Percentiles rank a stretch among this genome's conserved stretches.
Evolutionary conservation across 805 yeast genomes (phyloP).

Genomic region (Nakazawaea ambrosiae): DNA sequence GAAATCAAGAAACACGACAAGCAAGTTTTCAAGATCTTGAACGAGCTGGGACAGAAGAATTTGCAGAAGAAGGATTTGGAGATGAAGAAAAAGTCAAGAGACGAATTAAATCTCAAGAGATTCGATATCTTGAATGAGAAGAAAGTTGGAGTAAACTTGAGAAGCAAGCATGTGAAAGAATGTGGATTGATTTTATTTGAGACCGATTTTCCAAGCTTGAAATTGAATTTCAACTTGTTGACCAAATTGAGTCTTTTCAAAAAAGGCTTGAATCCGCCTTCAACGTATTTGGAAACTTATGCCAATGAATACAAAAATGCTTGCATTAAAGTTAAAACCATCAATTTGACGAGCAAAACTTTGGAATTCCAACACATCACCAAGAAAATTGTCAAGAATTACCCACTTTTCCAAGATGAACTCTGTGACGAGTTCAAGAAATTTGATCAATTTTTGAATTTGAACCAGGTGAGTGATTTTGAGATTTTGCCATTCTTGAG

Average conservation of each 20-base stretch:
- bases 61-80: slow-evolving; percentile 23
- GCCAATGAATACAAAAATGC: slow-evolving; percentile 2
- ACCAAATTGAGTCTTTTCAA: not conserved
- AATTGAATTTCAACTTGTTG: slow-evolving; percentile 14
- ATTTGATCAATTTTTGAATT: slow-evolving; percentile 1
- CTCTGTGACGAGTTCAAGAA: not conserved
- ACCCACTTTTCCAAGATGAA: slow-evolving; percentile 8
- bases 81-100: slow-evolving; percentile 25
- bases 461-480: slow-evolving; percentile 5
- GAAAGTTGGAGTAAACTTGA: slow-evolving; percentile 16
- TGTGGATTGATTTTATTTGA: slow-evolving; percentile 27
- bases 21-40: slow-evolving; percentile 37
- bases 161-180: slow-evolving; percentile 21
- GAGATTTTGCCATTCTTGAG: slow-evolving; percentile 5
- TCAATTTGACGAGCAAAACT: slow-evolving; percentile 3
- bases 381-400: not conserved
- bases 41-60: slow-evolving; percentile 23
- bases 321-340: not conserved
- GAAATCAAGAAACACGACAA: slow-evolving; percentile 52
- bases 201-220: slow-evolving; percentile 18
- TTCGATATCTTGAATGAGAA: slow-evolving; percentile 22
- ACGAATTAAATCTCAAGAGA: slow-evolving; percentile 25
- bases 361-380: slow-evolving; percentile 4
- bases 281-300: not conserved
- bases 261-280: not conserved